Conservation (phyloP, 306 rosid genomes). For the Pyrus betulifolia region DNA sequence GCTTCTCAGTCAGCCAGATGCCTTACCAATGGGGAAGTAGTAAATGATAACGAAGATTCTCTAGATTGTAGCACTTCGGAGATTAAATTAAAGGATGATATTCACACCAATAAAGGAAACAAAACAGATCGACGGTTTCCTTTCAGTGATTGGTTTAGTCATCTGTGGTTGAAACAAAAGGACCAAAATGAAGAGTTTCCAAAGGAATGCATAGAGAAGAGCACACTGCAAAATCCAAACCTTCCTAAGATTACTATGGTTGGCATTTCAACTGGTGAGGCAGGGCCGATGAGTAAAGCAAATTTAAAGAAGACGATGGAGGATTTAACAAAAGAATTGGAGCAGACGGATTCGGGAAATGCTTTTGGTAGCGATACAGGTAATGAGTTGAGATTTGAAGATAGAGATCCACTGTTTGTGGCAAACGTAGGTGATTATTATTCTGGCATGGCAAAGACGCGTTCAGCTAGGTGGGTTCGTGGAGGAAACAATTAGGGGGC, state of each 20-base stretch:
- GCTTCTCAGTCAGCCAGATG: conserved; percentile 35
- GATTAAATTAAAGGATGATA: conserved; percentile 24
- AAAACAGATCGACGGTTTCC: conserved; percentile 37
- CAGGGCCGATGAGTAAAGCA: conserved; percentile 66
- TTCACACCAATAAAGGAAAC: conserved; percentile 18
- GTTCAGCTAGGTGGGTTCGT: conserved; percentile 59
- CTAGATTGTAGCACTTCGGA: conserved; percentile 26
- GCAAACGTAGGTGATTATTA: conserved; percentile 89
- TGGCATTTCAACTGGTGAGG: conserved; percentile 76
- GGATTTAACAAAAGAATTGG: conserved; percentile 73
- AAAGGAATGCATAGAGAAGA: conserved; percentile 30
- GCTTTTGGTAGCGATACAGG: conserved; percentile 14
- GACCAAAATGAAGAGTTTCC: conserved; percentile 23
- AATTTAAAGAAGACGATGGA: conserved; percentile 82
- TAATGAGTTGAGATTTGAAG: conserved; percentile 39
- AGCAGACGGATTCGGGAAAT: conserved; percentile 57
- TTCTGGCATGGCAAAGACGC: conserved; percentile 58
- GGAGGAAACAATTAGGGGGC: conserved; percentile 42
- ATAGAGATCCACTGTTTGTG: conserved; percentile 89
- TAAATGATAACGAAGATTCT: conserved; percentile 24
- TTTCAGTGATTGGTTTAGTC: conserved; percentile 48
- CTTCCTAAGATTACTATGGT: conserved; percentile 95
- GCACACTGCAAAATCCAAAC: conserved; percentile 36
- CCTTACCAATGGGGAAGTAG: conserved; percentile 28
- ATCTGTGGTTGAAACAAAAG: conserved; percentile 28